Percentiles rank a stretch among this genome's conserved stretches.
These are phyloP conservation scores for Trichoderma sp. DNA, from an alignment of 2,329 filamentous ascomycete species.

Conservation along the genomic window DNA sequence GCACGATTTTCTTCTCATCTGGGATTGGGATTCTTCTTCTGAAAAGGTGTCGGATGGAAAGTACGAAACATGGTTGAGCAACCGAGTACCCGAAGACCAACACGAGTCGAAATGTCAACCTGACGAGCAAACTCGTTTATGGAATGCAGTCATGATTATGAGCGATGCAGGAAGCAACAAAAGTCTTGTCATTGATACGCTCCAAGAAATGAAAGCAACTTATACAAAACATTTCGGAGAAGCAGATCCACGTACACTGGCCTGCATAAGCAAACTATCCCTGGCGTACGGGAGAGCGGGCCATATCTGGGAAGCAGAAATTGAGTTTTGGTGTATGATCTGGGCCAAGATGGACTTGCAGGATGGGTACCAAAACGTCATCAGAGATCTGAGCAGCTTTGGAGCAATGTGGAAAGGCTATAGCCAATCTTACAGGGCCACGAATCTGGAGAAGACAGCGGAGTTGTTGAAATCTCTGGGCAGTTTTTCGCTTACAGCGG, in stretches of 20 bases:
- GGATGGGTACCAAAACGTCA: background rate
- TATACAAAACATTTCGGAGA: background rate
- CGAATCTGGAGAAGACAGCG: background rate
- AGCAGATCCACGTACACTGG: background rate
- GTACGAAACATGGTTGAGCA: background rate
- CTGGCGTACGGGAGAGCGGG: background rate
- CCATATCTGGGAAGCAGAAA: conserved; percentile 6
- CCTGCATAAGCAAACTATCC: conserved; percentile 1
- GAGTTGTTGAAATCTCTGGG: background rate
- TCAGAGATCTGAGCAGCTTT: background rate
- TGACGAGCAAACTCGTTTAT: background rate
- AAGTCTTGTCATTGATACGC: background rate
- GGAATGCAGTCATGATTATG: conserved; percentile 7
- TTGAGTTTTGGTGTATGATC: conserved; percentile 11
- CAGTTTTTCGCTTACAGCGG: background rate
- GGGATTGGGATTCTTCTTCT: conserved; percentile 1
- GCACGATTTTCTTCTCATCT: conserved; percentile 8
- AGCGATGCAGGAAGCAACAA: background rate
- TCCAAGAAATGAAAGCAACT: background rate
- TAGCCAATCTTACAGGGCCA: background rate
- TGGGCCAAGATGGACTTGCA: background rate
- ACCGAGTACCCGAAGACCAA: background rate
- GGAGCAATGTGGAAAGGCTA: conserved; percentile 1
- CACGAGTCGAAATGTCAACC: background rate
- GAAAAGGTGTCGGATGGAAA: background rate